Conservation (phyloP, 495 filamentous ascomycete genomes). For the Penicillium pulvis region DNA sequence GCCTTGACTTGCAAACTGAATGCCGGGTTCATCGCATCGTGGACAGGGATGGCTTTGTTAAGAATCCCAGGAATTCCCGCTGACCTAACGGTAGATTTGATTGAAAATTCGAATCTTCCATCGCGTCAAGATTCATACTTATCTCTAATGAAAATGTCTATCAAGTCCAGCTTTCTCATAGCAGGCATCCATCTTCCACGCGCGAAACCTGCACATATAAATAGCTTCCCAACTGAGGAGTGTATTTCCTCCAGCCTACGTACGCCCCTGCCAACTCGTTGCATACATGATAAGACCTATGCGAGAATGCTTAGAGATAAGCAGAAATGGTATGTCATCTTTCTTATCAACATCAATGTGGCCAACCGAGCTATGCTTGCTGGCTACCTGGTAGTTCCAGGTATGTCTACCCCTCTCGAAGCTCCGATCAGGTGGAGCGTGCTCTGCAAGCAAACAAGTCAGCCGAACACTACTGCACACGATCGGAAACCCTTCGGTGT, state of each 20-base stretch:
- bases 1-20: no score
- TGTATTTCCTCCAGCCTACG: neutral
- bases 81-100: no score
- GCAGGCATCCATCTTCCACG: neutral
- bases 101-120: no score
- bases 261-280: constrained; percentile 1
- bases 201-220: neutral
- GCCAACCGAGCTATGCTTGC: constrained; percentile 35
- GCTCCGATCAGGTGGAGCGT: constrained; percentile 10
- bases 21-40: no score
- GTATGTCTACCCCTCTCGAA: constrained; percentile 32
- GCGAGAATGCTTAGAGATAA: constrained; percentile 31
- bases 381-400: constrained; percentile 34
- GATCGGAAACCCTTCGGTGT: constrained; percentile 7
- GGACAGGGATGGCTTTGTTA: no score
- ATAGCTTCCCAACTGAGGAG: neutral
- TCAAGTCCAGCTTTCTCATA: no score
- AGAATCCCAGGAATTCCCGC: no score
- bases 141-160: neutral
- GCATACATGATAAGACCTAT: constrained; percentile 17
- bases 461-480: constrained; percentile 4
- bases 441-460: constrained; percentile 5
- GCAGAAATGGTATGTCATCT: constrained; percentile 20
- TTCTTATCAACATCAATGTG: constrained; percentile 29
- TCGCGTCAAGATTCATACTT: no score